Evolutionary conservation across 1,139 yeast species (phyloP).

Genomic region (Saccharomycopsis hybrid): DNA sequence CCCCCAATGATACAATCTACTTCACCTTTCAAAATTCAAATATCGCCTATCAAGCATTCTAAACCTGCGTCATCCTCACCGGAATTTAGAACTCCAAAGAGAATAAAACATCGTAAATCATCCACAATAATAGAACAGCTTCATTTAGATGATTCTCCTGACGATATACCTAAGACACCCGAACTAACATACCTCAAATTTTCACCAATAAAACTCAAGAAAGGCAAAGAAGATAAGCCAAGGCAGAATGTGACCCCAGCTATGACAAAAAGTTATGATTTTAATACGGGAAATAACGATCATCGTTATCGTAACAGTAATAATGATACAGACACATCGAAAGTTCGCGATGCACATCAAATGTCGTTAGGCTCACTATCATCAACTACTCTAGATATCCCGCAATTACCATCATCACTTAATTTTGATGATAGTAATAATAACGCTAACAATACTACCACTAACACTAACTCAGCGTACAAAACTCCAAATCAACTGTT

Average conservation of each 20-base stretch:
- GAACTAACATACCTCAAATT: constrained; percentile 20
- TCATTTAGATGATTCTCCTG: constrained; percentile 21
- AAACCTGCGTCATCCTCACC: too few species aligned
- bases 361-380: constrained; percentile 2
- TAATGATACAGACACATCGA: too few species aligned
- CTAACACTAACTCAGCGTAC: too few species aligned
- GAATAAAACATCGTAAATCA: constrained; percentile 3
- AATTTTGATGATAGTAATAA: background rate
- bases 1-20: too few species aligned
- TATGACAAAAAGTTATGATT: background rate
- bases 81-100: constrained; percentile 13
- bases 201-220: constrained; percentile 15
- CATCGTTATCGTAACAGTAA: too few species aligned
- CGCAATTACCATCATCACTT: constrained; percentile 8
- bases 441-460: background rate
- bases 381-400: constrained; percentile 12
- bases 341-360: background rate
- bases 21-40: constrained; percentile 9
- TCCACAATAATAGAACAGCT: constrained; percentile 16
- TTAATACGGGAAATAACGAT: background rate
- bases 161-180: constrained; percentile 21
- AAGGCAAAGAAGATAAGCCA: background rate
- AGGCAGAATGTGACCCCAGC: background rate
- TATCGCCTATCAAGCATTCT: constrained; percentile 13
- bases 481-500: background rate